A percentile compares a stretch with the other conserved stretches of the same genome.
Conservation (phyloP, 139 green algal genomes). For the Chlamydomonas eustigma region DNA sequence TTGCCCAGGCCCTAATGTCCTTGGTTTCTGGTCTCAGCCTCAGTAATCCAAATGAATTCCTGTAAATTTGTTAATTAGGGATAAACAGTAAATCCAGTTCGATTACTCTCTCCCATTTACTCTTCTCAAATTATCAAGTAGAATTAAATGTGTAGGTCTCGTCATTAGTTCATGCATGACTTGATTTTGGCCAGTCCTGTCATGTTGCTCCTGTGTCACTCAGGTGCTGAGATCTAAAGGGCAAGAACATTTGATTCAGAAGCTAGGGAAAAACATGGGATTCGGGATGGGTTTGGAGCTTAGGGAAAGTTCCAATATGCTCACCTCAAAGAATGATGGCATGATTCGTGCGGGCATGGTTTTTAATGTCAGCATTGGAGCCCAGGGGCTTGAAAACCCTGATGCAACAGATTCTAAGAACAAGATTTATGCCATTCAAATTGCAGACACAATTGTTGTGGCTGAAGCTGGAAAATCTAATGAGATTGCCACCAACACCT, state of each 20-base stretch:
- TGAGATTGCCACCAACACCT: slow-evolving; percentile 59
- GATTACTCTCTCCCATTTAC: no score
- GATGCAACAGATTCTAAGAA: slow-evolving; percentile 21
- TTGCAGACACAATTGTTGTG: slow-evolving; percentile 89
- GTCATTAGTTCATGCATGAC: no score
- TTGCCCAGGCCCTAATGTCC: no score
- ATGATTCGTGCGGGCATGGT: slow-evolving; percentile 43
- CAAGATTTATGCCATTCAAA: slow-evolving; percentile 55
- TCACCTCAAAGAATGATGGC: slow-evolving; percentile 34
- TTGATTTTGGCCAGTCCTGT: no score
- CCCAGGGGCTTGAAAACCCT: slow-evolving; percentile 25
- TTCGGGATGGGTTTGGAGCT: slow-evolving; percentile 91
- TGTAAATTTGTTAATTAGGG: no score
- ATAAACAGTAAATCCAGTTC: no score
- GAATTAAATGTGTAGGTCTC: no score
- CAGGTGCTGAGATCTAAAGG: background rate
- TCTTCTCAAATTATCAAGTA: no score
- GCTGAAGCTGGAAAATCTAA: slow-evolving; percentile 37
- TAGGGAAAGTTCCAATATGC: slow-evolving; percentile 12
- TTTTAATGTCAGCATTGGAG: slow-evolving; percentile 63
- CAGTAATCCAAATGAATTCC: no score
- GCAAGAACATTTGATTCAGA: slow-evolving; percentile 60
- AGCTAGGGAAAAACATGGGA: slow-evolving; percentile 82
- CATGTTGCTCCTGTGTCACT: no score
- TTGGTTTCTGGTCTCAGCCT: no score